A percentile compares a stretch with the other conserved stretches of the same genome.
Conservation (phyloP, 768 basidiomycete genomes). For the Mycena filopes region DNA sequence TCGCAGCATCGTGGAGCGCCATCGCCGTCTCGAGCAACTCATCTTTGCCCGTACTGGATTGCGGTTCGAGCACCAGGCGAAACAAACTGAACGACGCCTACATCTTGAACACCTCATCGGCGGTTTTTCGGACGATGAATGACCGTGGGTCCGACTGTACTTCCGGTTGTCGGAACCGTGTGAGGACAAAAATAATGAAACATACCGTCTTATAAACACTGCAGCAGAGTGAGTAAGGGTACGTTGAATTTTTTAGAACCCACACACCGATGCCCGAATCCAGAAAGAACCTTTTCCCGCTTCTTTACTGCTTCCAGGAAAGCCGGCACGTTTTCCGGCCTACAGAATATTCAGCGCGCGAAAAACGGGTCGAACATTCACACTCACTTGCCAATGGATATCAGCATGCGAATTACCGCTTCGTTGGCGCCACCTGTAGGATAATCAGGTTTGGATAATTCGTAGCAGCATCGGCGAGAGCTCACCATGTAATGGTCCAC, state of each 20-base stretch:
- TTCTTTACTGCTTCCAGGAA: conserved; percentile 90
- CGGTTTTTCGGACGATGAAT: conserved; percentile 90
- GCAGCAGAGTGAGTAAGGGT: conserved; percentile 4
- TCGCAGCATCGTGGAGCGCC: conserved; percentile 86
- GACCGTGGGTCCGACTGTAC: conserved; percentile 91
- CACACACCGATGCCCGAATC: conserved; percentile 86
- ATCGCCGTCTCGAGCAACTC: conserved; percentile 90
- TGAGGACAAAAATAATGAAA: background rate
- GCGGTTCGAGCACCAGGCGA: conserved; percentile 1
- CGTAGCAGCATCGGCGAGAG: background rate
- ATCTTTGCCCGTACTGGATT: conserved; percentile 81
- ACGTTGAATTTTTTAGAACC: conserved; percentile 24
- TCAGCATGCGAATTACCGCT: conserved; percentile 93
- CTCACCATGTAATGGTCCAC: conserved; percentile 78
- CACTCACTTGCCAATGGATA: conserved; percentile 83
- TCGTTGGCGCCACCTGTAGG: conserved; percentile 85
- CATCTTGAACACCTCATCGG: conserved; percentile 93
- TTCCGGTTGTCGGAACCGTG: background rate
- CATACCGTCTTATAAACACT: conserved; percentile 81
- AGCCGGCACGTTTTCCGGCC: conserved; percentile 85
- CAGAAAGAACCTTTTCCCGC: conserved; percentile 88
- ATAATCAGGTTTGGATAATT: conserved; percentile 11
- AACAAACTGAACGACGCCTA: conserved; percentile 47
- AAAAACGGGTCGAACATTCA: background rate
- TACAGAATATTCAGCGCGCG: conserved; percentile 37